Percentiles rank a stretch among this genome's conserved stretches.
Evolutionary conservation across 495 filamentous ascomycete species (phyloP).

Genomic region (Penicillium cataractarum): DNA sequence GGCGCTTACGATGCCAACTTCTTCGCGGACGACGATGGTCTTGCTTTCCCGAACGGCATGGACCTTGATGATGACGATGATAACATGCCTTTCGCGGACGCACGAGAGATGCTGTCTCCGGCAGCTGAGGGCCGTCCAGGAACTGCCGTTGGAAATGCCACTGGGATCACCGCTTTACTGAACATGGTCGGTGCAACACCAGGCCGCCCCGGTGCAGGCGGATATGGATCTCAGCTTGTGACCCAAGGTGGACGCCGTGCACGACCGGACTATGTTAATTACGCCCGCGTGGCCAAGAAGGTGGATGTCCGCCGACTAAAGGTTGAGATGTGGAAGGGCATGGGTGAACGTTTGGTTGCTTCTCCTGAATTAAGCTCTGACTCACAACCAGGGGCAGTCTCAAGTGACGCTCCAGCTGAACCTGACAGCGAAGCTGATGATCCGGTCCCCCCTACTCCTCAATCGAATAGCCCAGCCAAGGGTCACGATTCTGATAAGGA

Average conservation of each 20-base stretch:
- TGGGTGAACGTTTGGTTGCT: constrained; percentile 58
- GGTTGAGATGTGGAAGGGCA: constrained; percentile 93
- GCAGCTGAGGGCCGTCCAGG: constrained; percentile 50
- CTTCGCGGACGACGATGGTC: constrained; percentile 95
- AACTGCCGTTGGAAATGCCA: constrained; percentile 39
- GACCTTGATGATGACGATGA: constrained; percentile 73
- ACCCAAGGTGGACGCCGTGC: constrained; percentile 77
- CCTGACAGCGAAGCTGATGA: constrained; percentile 33
- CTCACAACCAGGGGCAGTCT: constrained; percentile 30
- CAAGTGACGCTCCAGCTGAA: constrained; percentile 29
- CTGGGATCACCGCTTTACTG: constrained; percentile 45
- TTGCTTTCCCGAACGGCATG: constrained; percentile 71
- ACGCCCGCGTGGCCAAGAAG: constrained; percentile 95
- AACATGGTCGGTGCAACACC: constrained; percentile 52
- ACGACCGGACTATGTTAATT: constrained; percentile 94
- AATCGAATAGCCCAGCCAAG: constrained; percentile 27
- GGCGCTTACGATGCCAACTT: constrained; percentile 95
- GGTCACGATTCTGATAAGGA: constrained; percentile 35
- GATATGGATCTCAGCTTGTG: constrained; percentile 92
- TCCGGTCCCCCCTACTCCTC: constrained; percentile 41
- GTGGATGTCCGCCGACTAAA: constrained; percentile 96
- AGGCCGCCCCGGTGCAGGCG: constrained; percentile 49
- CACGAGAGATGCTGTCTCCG: constrained; percentile 85
- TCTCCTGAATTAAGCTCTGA: constrained; percentile 38
- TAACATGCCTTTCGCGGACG: constrained; percentile 86